These are phyloP conservation scores for Amauroascus niger DNA, from an alignment of 2,329 filamentous ascomycete genomes.

Conservation along the genomic window DNA sequence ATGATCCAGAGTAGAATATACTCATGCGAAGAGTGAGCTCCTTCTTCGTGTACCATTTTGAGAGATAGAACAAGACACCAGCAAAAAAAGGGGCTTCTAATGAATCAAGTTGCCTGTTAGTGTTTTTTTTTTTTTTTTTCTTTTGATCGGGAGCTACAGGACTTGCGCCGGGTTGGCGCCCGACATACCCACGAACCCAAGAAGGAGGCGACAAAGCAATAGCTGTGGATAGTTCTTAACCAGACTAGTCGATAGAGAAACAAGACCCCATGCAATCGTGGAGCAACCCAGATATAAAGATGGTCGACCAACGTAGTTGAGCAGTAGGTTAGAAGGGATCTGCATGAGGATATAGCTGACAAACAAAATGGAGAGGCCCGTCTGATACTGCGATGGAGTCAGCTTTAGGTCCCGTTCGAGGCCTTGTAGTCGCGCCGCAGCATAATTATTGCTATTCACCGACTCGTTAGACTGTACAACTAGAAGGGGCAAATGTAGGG, in stretches of 20 bases:
- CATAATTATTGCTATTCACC: constrained; percentile 38
- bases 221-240: constrained; percentile 36
- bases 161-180: neutral
- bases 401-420: constrained; percentile 32
- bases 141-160: too few species aligned
- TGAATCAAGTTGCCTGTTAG: neutral
- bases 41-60: constrained; percentile 46
- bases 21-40: constrained; percentile 44
- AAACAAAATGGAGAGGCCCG: constrained; percentile 37
- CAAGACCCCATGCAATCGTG: constrained; percentile 38
- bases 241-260: constrained; percentile 38
- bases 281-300: constrained; percentile 40
- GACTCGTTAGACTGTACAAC: neutral
- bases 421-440: constrained; percentile 37
- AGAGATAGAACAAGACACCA: constrained; percentile 42
- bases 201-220: constrained; percentile 38
- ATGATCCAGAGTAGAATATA: constrained; percentile 45
- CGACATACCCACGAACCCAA: constrained; percentile 32
- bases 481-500: neutral
- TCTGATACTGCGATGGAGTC: constrained; percentile 31
- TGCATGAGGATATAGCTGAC: constrained; percentile 40
- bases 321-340: constrained; percentile 40
- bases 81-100: constrained; percentile 41
- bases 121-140: too few species aligned
- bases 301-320: constrained; percentile 37